Evolutionary conservation across 73 alveolate species (phyloP).

Genomic region (Paramecium primaurelia): DNA sequence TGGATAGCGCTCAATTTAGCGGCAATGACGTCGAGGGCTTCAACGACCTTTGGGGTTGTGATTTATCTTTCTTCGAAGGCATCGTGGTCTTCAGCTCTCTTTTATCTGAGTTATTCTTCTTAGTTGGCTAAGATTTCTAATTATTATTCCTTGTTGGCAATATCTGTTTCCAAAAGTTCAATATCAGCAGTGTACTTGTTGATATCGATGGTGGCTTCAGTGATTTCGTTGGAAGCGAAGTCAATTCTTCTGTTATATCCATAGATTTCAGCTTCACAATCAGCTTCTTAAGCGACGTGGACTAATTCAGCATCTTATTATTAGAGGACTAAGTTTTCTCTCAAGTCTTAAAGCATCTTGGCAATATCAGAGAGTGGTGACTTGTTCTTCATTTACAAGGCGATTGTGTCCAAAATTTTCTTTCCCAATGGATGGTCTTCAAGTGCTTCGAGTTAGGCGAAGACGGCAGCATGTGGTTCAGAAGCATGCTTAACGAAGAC

Average conservation of each 20-base stretch:
- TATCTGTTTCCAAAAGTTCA: neutral
- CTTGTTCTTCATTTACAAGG: constrained; percentile 48
- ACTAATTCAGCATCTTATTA: constrained; percentile 43
- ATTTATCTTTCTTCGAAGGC: constrained; percentile 13
- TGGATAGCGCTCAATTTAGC: constrained; percentile 39
- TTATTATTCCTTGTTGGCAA: neutral
- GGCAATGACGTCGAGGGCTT: constrained; percentile 55
- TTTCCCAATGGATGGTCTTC: constrained; percentile 49
- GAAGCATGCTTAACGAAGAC: constrained; percentile 50
- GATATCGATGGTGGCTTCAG: constrained; percentile 44
- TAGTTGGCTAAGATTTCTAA: neutral
- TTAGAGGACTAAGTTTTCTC: constrained; percentile 41
- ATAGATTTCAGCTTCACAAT: constrained; percentile 30
- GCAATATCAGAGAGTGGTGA: constrained; percentile 50
- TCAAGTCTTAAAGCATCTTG: constrained; percentile 43
- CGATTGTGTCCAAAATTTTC: constrained; percentile 45
- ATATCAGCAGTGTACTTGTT: neutral
- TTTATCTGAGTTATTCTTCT: constrained; percentile 30
- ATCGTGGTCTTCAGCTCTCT: constrained; percentile 50
- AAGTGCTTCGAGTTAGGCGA: constrained; percentile 37
- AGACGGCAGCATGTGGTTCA: constrained; percentile 41
- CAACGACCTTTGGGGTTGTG: constrained; percentile 47
- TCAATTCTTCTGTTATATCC: constrained; percentile 51
- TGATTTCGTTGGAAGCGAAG: constrained; percentile 55
- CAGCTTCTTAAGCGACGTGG: constrained; percentile 39